A percentile compares a stretch with the other conserved stretches of the same genome.
Conservation (phyloP, 441 rosid species). For the Corymbia citriodora region DNA sequence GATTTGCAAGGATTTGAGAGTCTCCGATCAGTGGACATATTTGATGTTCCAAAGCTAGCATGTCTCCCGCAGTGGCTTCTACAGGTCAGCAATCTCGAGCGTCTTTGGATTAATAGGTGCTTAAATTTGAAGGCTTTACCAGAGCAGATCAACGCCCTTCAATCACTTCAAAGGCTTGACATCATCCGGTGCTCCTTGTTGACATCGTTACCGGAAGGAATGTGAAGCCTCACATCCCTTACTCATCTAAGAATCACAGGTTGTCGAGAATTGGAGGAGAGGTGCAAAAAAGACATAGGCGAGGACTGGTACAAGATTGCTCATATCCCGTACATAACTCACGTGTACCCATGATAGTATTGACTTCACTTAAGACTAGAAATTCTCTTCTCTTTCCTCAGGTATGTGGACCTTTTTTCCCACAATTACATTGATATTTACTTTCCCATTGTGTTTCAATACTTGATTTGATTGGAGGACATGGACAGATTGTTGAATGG, state of each 20-base stretch:
- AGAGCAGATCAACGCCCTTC: fast-evolving
- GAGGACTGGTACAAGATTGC: not conserved
- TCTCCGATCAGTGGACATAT: fast-evolving
- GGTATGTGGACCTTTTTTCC: not conserved
- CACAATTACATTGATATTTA: not conserved
- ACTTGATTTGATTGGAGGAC: not conserved
- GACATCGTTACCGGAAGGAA: fast-evolving
- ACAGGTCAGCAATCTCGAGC: fast-evolving
- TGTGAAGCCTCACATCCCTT: not conserved
- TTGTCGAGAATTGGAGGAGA: not conserved
- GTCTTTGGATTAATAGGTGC: fast-evolving
- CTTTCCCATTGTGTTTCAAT: not conserved
- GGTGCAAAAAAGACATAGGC: not conserved
- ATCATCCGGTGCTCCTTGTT: not conserved
- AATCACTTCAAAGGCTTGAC: not conserved
- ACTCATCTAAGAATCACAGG: not conserved
- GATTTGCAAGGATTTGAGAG: not conserved
- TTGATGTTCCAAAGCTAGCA: not conserved
- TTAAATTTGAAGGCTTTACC: not conserved
- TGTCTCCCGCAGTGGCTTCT: not conserved
- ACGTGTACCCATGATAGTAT: not conserved
- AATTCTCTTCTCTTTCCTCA: not conserved
- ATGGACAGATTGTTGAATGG: fast-evolving
- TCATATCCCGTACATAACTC: not conserved
- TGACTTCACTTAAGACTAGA: not conserved